Evolutionary conservation across 257 asterid genomes (phyloP), one percentile per base, ranked within the genome.

Genomic region (Penstemon newberryi): DNA sequence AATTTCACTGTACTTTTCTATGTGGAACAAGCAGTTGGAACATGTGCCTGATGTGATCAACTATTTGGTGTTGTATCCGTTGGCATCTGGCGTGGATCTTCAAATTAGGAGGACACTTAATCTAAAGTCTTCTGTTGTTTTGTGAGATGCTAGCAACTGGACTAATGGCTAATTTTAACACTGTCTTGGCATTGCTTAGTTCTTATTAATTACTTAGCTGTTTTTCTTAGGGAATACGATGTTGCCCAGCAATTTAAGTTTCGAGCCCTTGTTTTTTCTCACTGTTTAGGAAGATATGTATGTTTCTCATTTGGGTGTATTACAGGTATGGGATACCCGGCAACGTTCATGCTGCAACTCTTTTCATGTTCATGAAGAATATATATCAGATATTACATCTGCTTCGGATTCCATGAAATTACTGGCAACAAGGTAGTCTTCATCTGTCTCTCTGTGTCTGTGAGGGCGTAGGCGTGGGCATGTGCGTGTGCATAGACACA

Each of bases 321-420:
- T 56, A 66, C 79, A 92, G 97, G 87, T 90, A 11, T 93, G 97
- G 97, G 96, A 90, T 78, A 90, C 95, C 71, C 77, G 99, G 7
- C 96, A 93, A 75, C 89, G 89, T 50, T 83, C 95, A 66, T 93
- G 97, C 82, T 82, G 86, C 80, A 81, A 72, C 82, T 18, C 97
- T 71, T 89, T 81, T 75, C 59, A 76, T 64, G 87, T 77, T 55
- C 99, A 93, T 60, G 90, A 88, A 70, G 99, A 90, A 36, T 87
- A 86, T 78, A 87, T 93, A 74, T 87, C 99, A 67, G 96, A 93
- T 73, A 84, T 93, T 78, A 88, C 92, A 41, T 87, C 83, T 80
- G 87, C 95, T 8, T 60, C 96, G 39, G 97, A 93, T 75, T 84
- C 92, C 72, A 85, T 69, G 86, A 90, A 91, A 77, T 72, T 93